A percentile compares a stretch with the other conserved stretches of the same genome.
Conservation (phyloP, 257 asterid species). For the Ocimum tenuiflorum region DNA sequence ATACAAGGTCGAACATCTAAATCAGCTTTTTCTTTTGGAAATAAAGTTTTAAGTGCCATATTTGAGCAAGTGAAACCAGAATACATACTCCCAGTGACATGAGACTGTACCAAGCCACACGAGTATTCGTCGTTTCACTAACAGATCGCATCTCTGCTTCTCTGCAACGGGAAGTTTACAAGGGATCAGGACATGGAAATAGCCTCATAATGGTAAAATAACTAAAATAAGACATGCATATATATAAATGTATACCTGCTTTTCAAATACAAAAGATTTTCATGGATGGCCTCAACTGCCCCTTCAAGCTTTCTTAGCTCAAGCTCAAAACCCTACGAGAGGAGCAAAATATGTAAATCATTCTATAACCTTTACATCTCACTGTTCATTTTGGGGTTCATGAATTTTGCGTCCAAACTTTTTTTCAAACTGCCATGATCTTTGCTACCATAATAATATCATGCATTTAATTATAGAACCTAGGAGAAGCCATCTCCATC, state of each 20-base stretch:
- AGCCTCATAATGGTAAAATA: neutral
- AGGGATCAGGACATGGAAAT: neutral
- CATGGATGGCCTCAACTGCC: slow-evolving; percentile 88
- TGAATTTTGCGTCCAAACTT: too few relatives aligned
- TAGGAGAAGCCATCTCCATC: neutral
- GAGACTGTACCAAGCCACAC: slow-evolving; percentile 85
- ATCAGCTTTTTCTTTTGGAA: slow-evolving; percentile 93
- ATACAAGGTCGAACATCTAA: slow-evolving; percentile 33
- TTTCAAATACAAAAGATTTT: slow-evolving; percentile 66
- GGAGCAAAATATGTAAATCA: slow-evolving; percentile 18
- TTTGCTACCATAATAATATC: neutral
- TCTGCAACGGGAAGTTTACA: slow-evolving; percentile 34
- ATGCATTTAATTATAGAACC: neutral
- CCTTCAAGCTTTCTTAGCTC: slow-evolving; percentile 76
- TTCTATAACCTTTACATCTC: slow-evolving; percentile 6
- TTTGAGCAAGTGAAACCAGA: slow-evolving; percentile 50
- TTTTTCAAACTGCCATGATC: too few relatives aligned
- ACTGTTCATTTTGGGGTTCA: neutral
- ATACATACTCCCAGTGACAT: slow-evolving; percentile 78
- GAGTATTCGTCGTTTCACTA: slow-evolving; percentile 68
- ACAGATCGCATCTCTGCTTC: slow-evolving; percentile 78
- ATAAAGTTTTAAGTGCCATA: slow-evolving; percentile 53
- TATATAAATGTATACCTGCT: slow-evolving; percentile 41
- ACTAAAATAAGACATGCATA: neutral
- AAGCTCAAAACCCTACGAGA: slow-evolving; percentile 66